Evolutionary conservation across 2,329 filamentous ascomycete genomes (phyloP), one percentile per base, ranked within the genome.

Genomic region (Microcyclosporella mali): DNA sequence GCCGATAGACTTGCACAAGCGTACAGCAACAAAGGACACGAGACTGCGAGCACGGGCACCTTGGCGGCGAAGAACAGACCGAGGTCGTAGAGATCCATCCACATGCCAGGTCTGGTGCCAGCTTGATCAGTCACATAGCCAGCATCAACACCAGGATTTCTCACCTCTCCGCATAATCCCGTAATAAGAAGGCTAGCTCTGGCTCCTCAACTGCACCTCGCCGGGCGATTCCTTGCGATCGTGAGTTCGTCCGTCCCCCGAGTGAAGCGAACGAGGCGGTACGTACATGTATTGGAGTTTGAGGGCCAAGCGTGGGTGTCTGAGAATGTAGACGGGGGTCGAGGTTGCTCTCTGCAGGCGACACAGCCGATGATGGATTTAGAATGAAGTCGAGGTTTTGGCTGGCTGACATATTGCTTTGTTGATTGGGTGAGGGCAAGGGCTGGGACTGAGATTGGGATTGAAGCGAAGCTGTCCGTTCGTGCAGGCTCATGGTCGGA

Each of bases 1-100:
- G 78, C 78, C 6, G 78, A 73, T 50, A 78, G 75, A 17, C 79
- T 77, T 45, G 78, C 75, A 7, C 76, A 77, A 9, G 78, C 73
- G 53, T 74, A 74, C 41, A 71, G 66, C 28, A 74, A 63, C 34
- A 74, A 58, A 14, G 71, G 68, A 35, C 73, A 73, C 6, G 66
- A 66, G 6, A 62, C 62, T 10, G 78, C 75, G 50, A 75, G 70
- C 1, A 80, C 70, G 1, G 78, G 78, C 16, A 82, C 74, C 46
- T 76, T 72, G 10, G 72, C 75, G 9, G 76, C 72, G 45, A 82
- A 82, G 58, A 80, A 82, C 12, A 71, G 71, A 4, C 71, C 73
- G 10, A 77, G 63, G 50, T 77, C 73, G 54, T 73, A 76, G n/a
- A 76, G 59, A 50, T 75, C 73, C 73, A 75, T 77, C 67, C 78